These are phyloP conservation scores for Pulveroboletus ridleyi DNA, from an alignment of 1,284 basidiomycete genomes.

Conservation along the genomic window DNA sequence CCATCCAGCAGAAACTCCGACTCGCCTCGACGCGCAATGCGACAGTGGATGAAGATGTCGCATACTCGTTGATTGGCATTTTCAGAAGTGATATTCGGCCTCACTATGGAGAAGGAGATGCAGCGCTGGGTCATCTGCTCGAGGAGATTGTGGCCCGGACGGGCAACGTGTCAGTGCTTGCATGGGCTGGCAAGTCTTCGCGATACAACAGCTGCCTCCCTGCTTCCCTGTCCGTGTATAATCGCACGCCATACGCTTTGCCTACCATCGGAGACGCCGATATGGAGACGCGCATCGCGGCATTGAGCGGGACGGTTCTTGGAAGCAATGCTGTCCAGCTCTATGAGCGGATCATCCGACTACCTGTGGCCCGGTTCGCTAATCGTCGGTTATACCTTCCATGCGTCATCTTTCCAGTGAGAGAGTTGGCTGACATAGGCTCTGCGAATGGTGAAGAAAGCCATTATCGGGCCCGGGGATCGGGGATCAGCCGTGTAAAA, in stretches of 20 bases:
- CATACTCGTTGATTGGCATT: constrained; percentile 8
- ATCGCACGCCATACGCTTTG: not conserved
- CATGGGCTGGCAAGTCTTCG: constrained; percentile 9
- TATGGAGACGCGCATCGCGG: not conserved
- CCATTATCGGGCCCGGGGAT: constrained; percentile 1
- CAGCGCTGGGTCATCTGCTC: too few relatives aligned
- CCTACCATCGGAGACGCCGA: not conserved
- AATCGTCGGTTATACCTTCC: constrained; percentile 8
- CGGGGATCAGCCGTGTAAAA: not conserved
- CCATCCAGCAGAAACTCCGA: not conserved
- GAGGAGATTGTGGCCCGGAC: not conserved
- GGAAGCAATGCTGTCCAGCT: not conserved
- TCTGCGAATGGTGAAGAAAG: not conserved
- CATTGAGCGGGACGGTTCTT: not conserved
- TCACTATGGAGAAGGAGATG: too few relatives aligned
- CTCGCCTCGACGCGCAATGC: constrained; percentile 12
- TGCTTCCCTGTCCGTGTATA: not conserved
- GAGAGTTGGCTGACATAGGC: not conserved
- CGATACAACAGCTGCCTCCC: constrained; percentile 18
- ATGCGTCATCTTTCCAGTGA: constrained; percentile 10
- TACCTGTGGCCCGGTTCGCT: constrained; percentile 9
- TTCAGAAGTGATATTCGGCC: constrained; percentile 9
- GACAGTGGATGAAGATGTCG: not conserved
- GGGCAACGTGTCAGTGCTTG: constrained; percentile 9
- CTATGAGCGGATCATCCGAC: not conserved